Base-by-base conservation (phyloP, 345 rosid species). In the Cardiospermum halicacabum region DNA sequence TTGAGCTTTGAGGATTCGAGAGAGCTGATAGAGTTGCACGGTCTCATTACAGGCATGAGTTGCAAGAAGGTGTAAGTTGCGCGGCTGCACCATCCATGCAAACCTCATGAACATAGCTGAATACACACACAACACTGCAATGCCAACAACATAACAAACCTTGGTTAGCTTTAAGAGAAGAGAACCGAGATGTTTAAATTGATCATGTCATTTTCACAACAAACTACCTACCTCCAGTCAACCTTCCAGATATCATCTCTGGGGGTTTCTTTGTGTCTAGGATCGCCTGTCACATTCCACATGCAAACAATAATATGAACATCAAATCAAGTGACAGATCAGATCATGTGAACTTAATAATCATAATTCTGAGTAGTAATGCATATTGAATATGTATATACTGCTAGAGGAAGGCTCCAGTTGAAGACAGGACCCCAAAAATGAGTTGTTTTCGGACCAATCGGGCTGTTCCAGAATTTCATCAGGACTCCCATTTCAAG, bases 371-470 rank as follows among this genome's bases (percentile, higher is more conserved):
- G 11, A 60, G 36, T 42, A 26, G 31, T 30, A 11, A 15, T 50
- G 42, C 69, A 34, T 75, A 18, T 47, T 47, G 51, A 5, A n/a
- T 19, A n/a, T 47, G 51, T 18, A n/a, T 19, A n/a, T 47, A 82
- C 87, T 12, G 87, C 84, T 68, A 43, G 50, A 16, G 78, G 80
- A 45, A 77, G 37, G 25, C 84, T 73, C 79, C 84, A 82, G 54
- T 71, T 66, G 9, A 77, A 58, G 69, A 71, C 63, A 64, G 84
- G 84, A 24, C 87, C 87, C 87, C 87, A 80, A 50, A 82, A 82
- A 62, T 82, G 87, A 59, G 84, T 75, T 58, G 87, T 82, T 70
- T 69, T 82, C 5, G 87, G 82, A 40, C 87, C 87, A 64, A 80
- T 58, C 0, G 82, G 80, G 55, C 84, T 79, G 62, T 73, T 80